Evolutionary conservation across 768 basidiomycete genomes (phyloP), one percentile per base, ranked within the genome.

Genomic region (Cystofilobasidium capitatum): DNA sequence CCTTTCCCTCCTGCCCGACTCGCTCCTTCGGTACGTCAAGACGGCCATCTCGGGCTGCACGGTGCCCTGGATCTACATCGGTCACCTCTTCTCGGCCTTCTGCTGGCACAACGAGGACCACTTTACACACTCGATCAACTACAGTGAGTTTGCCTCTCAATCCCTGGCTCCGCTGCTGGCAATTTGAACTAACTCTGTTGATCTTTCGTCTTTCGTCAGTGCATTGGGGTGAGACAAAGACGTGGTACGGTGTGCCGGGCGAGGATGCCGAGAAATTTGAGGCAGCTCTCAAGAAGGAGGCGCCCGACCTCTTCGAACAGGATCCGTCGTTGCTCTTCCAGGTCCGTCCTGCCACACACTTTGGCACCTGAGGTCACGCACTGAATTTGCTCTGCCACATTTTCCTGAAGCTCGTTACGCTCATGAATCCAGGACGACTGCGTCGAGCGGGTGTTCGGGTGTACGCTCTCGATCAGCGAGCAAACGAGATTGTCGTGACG

Each of bases 91-190:
- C 76, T 94, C 93, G 17, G 94, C 96, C 3, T 99, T 99, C 78
- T 98, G 94, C 76, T 99, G 96, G 96, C 96, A 99, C 79, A 99
- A 99, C 74, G 93, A 96, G 86, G 94, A 98, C 78, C 94, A 98
- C 78, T 94, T 96, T 77, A 97, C 94, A 14, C 96, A 92, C 76
- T 92, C 89, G 76, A 85, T 97, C 75, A 91, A 93, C 77, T 93
- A 85, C 78, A 89, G 90, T 91, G 78, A 75, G 89, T 62, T n/a
- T n/a, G n/a, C 20, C 7, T 42, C 37, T 49, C 20, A 8, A 49
- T 6, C 7, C 24, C 45, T 20, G 22, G 26, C 49, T 20, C 49
- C 24, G 9, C 33, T 54, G 36, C 16, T 3, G 20, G 42, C 5
- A 35, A 24, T 6, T 26, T 60, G 17, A 40, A 0, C 24, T 10